Evolutionary conservation across 805 yeast species (phyloP), one percentile per base, ranked within the genome.

Genomic region (Suhomyces tanzawaensis): DNA sequence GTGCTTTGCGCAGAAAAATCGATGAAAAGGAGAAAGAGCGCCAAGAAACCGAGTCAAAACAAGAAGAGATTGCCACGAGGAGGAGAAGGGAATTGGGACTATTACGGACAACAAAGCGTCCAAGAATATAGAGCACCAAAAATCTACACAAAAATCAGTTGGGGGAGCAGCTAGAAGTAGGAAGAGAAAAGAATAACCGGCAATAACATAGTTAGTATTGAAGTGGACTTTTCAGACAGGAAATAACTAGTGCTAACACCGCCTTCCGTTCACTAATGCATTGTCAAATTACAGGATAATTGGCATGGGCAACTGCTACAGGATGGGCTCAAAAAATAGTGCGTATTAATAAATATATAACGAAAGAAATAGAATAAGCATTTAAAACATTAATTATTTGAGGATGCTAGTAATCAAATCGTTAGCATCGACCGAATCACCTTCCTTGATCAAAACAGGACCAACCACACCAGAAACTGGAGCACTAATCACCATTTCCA

Each of bases 401-500:
- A 28, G 47, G 38, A 68, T 58, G 35, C 58, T 57, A 22, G 73
- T 57, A 48, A 95, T 72, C 64, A 93, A 72, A 62, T 93, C 99
- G 47, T 85, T 82, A 38, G 97, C 95, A 56, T 90, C 99, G 34
- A 93, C 97, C 36, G 91, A 82, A 57, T 93, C 99, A 52, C 96
- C 95, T 60, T 87, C 95, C 64, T 82, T 82, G 48, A 88, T 84
- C 34, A 74, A 62, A 15, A 93, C 76, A 16, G 83, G 87, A 33
- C 83, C 81, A 45, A 93, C 79, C 58, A 76, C 79, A 62, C 99
- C 99, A 42, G 82, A 75, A 42, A 80, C 84, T 39, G 95, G 95
- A 16, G 99, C 91, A 61, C 88, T 79, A 53, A 91, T 90, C 36
- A 93, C 95, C 97, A 93, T 93, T 73, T 93, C 99, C 99, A 91